These are phyloP conservation scores for Bryum argenteum DNA, from an alignment of 225 moss, liverwort and hornwort species.

Conservation along the genomic window DNA sequence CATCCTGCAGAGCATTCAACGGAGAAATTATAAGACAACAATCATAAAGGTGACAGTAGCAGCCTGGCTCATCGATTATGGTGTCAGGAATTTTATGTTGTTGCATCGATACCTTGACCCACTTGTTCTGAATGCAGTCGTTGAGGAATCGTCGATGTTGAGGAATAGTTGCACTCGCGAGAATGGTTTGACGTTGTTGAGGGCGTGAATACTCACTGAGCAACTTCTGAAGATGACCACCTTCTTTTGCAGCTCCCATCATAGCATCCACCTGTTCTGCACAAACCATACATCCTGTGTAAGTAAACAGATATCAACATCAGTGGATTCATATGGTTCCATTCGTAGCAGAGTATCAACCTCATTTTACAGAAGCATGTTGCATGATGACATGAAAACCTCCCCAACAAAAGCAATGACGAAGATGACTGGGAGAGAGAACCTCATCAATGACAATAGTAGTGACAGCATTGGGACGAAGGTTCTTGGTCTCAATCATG, in stretches of 20 bases:
- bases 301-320: slow-evolving; percentile 14
- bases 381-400: not conserved
- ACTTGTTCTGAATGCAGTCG: slow-evolving; percentile 89
- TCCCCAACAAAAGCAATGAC: not conserved
- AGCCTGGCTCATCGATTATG: not conserved
- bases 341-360: not conserved
- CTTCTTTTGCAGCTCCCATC: slow-evolving; percentile 95
- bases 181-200: slow-evolving; percentile 87
- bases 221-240: slow-evolving; percentile 78
- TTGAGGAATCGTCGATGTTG: slow-evolving; percentile 86
- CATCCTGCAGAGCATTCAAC: slow-evolving; percentile 51
- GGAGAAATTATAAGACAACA: slow-evolving; percentile 25
- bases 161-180: slow-evolving; percentile 94
- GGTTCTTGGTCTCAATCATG: slow-evolving; percentile 82
- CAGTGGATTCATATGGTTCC: not conserved
- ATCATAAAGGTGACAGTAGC: not conserved
- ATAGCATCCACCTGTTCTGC: slow-evolving; percentile 93
- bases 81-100: not conserved
- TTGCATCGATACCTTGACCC: slow-evolving; percentile 72
- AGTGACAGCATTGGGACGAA: slow-evolving; percentile 79
- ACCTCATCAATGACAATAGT: slow-evolving; percentile 96
- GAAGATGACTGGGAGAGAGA: slow-evolving; percentile 8
- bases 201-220: slow-evolving; percentile 73
- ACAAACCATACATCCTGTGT: slow-evolving; percentile 35
- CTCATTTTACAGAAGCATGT: slow-evolving; percentile 16